Evolutionary conservation across 2,329 filamentous ascomycete genomes (phyloP), one percentile per base, ranked within the genome.

Genomic region (Cryphonectria nitschkei): DNA sequence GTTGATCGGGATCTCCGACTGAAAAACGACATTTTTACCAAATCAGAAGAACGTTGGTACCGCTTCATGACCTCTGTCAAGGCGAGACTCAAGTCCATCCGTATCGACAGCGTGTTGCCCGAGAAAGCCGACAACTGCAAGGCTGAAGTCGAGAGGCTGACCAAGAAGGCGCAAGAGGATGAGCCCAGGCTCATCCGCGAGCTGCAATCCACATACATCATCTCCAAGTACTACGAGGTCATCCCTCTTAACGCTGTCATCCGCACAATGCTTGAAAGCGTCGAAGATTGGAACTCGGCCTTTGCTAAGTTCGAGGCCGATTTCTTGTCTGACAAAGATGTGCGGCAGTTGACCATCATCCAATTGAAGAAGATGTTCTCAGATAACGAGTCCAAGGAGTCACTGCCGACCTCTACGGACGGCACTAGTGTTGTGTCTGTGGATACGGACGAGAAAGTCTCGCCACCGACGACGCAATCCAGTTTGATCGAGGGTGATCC

Each of bases 291-390:
- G 96, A 97, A 99, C 77, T 90, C 92, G 34, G 90, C 90, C 0
- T 99, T 99, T 82, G 87, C 90, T 69, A 92, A 96, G 68, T 98
- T 99, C 72, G 97, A 99, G 79, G 89, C 90, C 60, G 93, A 97
- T 76, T 99, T 95, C 81, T 92, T 99, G 76, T 95, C 95, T 0
- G 97, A 99, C 80, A 98, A 97, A 77, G 96, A 99, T 82, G 97
- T 99, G 77, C 89, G 94, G 73, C 90, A 96, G 76, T 84, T 99
- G 72, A 97, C 96, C 16, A 94, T 95, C 71, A 87, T 98, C 73
- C 97, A 99, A 78, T 84, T 99, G 70, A 95, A 93, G 79, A 97
- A 97, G 79, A 93, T 99, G 79, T 99, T 99, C 78, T 89, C 95
- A 9, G 95, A 98, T 79, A 92, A 94, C 76, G 93, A 95, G 74